A percentile compares a stretch with the other conserved stretches of the same genome.
Conservation (phyloP, 106 monocot genomes). For the Gastrodia elata region DNA sequence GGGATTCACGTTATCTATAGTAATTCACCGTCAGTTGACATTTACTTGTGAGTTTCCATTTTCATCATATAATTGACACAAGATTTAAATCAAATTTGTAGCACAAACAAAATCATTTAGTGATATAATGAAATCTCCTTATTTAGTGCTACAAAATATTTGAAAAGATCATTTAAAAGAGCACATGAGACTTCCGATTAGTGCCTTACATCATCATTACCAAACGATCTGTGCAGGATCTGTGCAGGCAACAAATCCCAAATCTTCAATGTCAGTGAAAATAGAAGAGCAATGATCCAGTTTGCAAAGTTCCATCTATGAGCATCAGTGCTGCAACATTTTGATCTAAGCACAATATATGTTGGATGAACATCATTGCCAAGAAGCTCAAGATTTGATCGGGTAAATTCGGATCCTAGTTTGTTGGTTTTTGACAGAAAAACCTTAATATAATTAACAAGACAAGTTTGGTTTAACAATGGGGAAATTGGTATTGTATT, state of each 20-base stretch:
- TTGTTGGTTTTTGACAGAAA: conserved; percentile 5
- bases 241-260: conserved; percentile 7
- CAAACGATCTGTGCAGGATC: conserved; percentile 5
- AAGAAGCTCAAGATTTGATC: conserved; percentile 4
- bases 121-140: neutral
- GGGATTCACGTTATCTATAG: too few species aligned
- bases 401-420: conserved; percentile 3
- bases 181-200: conserved; percentile 1
- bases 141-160: neutral
- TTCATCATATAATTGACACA: neutral
- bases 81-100: neutral
- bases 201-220: neutral
- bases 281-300: conserved; percentile 7
- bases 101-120: neutral
- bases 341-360: conserved; percentile 5
- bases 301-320: conserved; percentile 4
- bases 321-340: conserved; percentile 1
- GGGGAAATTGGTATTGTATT: neutral
- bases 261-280: conserved; percentile 7
- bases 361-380: conserved; percentile 4
- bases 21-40: neutral
- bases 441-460: neutral
- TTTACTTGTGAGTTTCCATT: neutral
- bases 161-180: neutral
- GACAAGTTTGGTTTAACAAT: neutral